Base-by-base conservation (phyloP, 495 filamentous ascomycete genomes). In the Penicillium daleae region DNA sequence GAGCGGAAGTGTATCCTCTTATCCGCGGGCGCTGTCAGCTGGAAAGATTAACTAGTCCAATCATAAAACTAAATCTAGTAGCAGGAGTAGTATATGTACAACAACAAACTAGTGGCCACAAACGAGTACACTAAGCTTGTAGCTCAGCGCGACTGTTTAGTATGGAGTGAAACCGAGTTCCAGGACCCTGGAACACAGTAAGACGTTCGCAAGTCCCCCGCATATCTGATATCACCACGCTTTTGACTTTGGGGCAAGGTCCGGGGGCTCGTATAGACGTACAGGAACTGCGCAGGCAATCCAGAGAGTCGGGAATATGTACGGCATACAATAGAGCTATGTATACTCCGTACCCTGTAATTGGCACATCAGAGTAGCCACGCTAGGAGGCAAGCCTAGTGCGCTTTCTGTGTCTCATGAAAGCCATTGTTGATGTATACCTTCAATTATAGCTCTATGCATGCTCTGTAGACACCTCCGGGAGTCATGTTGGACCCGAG, bases 201-300 rank as follows among this genome's bases (percentile, higher is more conserved):
- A 57, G 56, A 57, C 40, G 26, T 10, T 33, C 7, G n/a, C 21
- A 57, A 27, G 51, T 35, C 21, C 48, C 65, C 61, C 62, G 65
- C 62, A 65, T 57, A 67, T 64, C 59, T 64, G 49, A 49, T 49
- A 56, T 32, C 15, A 55, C 46, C 46, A 12, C 21, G 46, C 46
- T 50, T 48, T 50, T 50, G 24, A 61, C 40, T 65, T 51, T 48
- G 42, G 57, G 57, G 42, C 61, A 35, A 49, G 46, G 46, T 49
- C 46, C 24, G 46, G 46, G 46, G 46, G 27, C 46, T 50, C 26
- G 39, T 37, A 50, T 10, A 44, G n/a, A 26, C 39, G n/a, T 44
- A 21, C n/a, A 2, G 19, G 42, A 22, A 46, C 19, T 12, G 35
- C 33, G 56, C n/a, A 63, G 22, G 42, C 42, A 12, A 9, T 5